Base-by-base conservation (phyloP, 345 rosid species). In the Ceriops tagal region DNA sequence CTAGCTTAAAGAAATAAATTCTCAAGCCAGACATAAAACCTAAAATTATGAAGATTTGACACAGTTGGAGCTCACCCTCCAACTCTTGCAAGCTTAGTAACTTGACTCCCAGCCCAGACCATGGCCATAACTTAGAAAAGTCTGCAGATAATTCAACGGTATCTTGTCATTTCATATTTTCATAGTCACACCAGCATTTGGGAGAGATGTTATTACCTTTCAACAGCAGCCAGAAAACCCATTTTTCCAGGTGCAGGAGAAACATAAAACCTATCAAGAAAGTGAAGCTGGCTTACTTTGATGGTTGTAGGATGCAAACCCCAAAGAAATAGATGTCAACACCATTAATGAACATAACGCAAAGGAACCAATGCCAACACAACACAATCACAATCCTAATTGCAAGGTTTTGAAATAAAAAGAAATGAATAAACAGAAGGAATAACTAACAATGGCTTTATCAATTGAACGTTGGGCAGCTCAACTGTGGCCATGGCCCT, bases 51-150 rank as follows among this genome's bases (percentile, higher is more conserved):
- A 43, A 43, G 49, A 43, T 5, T 43, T 43, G 49, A 43, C 49
- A 13, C 49, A 43, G 5, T 43, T 43, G 85, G 55, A 78, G 67
- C 92, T 84, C 60, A 92, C 98, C 98, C 93, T 80, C 88, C 98
- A 53, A 90, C 90, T 80, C 97, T 83, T 47, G 84, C 58, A 67
- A 90, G 86, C 83, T 92, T 92, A 24, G 97, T 90, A 65, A 92
- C 96, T 74, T 92, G 97, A 84, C 98, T 92, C 76, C 97, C 98
- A 70, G 91, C 97, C 98, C 98, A 90, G 62, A 92, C 96, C 98
- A 92, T 87, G 51, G 98, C 98, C 92, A 92, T 85, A 68, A 92
- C 78, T 81, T 92, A 90, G 70, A 90, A 73, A 80, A 92, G 89
- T 80, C 96, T 92, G 86, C 79, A 84, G 72, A 63, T 34, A 62